phyloP scores from a whole-genome alignment of 768 basidiomycete genomes.

The Kwoniella botswanensis region DNA sequence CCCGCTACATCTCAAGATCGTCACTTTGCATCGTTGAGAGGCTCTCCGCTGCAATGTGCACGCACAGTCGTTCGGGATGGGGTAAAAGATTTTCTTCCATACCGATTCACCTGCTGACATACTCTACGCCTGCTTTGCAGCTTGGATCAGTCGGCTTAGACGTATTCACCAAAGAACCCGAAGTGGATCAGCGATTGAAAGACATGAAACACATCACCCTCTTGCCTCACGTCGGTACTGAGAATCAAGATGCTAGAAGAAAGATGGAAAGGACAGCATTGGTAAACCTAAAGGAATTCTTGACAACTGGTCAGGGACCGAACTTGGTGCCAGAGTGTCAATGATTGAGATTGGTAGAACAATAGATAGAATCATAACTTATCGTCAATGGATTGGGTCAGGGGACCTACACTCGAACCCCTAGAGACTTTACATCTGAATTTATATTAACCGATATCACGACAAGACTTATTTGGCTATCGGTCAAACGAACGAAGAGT shows the following conservation, averaged over 20 bases:
- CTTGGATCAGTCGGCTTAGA: constrained; percentile 79
- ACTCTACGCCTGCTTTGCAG: constrained; percentile 67
- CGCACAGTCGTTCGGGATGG: no score
- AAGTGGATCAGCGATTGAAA: constrained; percentile 77
- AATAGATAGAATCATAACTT: not conserved
- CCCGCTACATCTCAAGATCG: not conserved
- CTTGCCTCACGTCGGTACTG: constrained; percentile 82
- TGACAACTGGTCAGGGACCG: constrained; percentile 68
- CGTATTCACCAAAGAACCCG: constrained; percentile 82
- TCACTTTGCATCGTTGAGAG: not conserved
- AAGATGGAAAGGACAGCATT: constrained; percentile 34
- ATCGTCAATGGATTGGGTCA: not conserved
- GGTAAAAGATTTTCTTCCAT: no score
- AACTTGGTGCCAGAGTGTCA: constrained; percentile 69
- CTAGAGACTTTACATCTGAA: no score
- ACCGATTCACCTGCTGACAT: not conserved
- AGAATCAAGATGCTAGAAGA: constrained; percentile 59
- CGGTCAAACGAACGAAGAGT: no score
- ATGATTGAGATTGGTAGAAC: not conserved
- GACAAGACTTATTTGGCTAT: no score
- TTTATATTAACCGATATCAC: no score
- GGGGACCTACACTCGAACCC: no score
- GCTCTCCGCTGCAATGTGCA: no score
- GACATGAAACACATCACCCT: constrained; percentile 79
- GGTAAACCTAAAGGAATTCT: constrained; percentile 73